phyloP scores from a whole-genome alignment of 208 protist genomes.

The Trypanosoma melophagium region DNA sequence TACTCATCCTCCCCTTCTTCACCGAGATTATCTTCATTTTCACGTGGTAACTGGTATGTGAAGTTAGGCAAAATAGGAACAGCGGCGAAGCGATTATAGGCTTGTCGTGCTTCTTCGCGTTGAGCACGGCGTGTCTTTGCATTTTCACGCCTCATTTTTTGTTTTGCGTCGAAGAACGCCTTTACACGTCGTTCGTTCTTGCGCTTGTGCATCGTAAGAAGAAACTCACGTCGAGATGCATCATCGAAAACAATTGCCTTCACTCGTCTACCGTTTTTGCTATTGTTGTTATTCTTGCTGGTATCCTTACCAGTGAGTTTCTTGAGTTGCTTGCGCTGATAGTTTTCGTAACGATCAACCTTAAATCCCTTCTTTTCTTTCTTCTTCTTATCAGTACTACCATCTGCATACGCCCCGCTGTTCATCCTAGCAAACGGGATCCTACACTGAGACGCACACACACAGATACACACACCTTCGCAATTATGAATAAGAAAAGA shows the following conservation, averaged over 20 bases:
- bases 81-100: slow-evolving; percentile 85
- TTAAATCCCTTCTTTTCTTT: slow-evolving; percentile 85
- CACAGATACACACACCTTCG: background rate
- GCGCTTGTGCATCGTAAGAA: slow-evolving; percentile 79
- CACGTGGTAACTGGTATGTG: slow-evolving; percentile 64
- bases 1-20: slow-evolving; percentile 6
- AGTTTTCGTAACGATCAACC: slow-evolving; percentile 77
- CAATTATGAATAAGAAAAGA: background rate
- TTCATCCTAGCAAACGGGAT: background rate
- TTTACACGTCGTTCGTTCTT: slow-evolving; percentile 87
- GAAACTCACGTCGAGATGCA: slow-evolving; percentile 53
- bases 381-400: slow-evolving; percentile 58
- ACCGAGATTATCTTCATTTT: background rate
- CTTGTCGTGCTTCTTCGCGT: slow-evolving; percentile 78
- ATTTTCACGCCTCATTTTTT: slow-evolving; percentile 65
- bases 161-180: slow-evolving; percentile 81
- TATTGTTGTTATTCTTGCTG: slow-evolving; percentile 29
- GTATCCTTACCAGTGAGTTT: slow-evolving; percentile 38
- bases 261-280: slow-evolving; percentile 29
- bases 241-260: slow-evolving; percentile 76
- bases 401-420: background rate
- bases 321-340: slow-evolving; percentile 51
- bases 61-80: slow-evolving; percentile 88
- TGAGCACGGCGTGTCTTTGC: slow-evolving; percentile 70
- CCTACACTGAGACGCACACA: background rate